Conservation (phyloP, 2,329 filamentous ascomycete genomes). For the Fusarium sp. region DNA sequence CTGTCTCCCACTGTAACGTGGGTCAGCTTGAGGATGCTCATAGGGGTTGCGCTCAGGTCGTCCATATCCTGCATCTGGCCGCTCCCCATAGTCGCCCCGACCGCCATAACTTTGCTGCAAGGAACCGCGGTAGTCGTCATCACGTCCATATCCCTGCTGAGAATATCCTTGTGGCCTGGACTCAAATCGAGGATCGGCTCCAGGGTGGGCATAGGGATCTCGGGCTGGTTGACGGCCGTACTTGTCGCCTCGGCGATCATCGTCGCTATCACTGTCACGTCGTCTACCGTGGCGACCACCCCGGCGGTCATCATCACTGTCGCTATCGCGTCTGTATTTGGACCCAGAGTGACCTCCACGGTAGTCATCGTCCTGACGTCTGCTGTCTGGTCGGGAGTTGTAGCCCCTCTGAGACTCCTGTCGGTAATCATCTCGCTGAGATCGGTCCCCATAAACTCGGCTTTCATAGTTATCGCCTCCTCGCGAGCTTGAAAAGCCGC, state of each 20-base stretch:
- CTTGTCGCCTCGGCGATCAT: background rate
- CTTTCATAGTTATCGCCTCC: slow-evolving; percentile 7
- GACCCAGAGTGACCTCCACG: background rate
- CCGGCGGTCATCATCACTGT: background rate
- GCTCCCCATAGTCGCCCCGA: background rate
- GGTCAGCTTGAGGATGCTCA: slow-evolving; percentile 15
- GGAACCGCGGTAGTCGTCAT: slow-evolving; percentile 1
- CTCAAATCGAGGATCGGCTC: slow-evolving; percentile 23
- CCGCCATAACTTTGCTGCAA: slow-evolving; percentile 10
- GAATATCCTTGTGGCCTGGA: slow-evolving; percentile 13
- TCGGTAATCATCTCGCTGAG: background rate
- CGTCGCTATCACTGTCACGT: background rate
- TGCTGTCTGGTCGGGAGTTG: background rate
- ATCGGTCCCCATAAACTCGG: background rate
- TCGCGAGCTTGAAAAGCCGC: slow-evolving; percentile 8
- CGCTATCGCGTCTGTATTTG: background rate
- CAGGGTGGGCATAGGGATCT: slow-evolving; percentile 21
- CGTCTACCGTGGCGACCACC: background rate
- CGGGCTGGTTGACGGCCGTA: background rate
- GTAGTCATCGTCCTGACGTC: slow-evolving; percentile 11
- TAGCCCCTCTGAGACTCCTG: background rate
- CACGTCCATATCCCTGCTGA: slow-evolving; percentile 3
- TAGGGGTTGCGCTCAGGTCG: background rate
- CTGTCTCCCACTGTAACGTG: slow-evolving; percentile 5
- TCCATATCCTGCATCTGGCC: background rate